Evolutionary conservation across 2,329 filamentous ascomycete genomes (phyloP).

Genomic region (Aspergillus ibericus): DNA sequence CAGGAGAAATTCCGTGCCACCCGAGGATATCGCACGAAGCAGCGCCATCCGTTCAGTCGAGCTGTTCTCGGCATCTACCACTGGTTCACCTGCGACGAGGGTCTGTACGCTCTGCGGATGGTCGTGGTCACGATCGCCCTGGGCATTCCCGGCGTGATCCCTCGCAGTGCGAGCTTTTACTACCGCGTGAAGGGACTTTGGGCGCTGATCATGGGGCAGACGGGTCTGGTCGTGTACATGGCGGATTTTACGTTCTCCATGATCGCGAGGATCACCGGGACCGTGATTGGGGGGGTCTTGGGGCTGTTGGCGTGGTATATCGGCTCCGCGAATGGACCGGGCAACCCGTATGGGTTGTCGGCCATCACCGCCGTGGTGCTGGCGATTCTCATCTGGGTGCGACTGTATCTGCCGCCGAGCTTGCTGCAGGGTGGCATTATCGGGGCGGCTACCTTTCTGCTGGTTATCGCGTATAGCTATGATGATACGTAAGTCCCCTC

Average conservation of each 20-base stretch:
- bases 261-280: slow-evolving; percentile 44
- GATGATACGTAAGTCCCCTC: slow-evolving; percentile 42
- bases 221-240: slow-evolving; percentile 50
- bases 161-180: slow-evolving; percentile 49
- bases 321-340: slow-evolving; percentile 49
- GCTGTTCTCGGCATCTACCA: slow-evolving; percentile 33
- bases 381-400: slow-evolving; percentile 35
- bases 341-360: slow-evolving; percentile 53
- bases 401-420: slow-evolving; percentile 35
- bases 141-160: slow-evolving; percentile 45
- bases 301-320: slow-evolving; percentile 55
- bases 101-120: slow-evolving; percentile 51
- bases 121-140: slow-evolving; percentile 49
- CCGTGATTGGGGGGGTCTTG: slow-evolving; percentile 49
- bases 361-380: slow-evolving; percentile 40
- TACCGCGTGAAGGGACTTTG: slow-evolving; percentile 55
- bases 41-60: slow-evolving; percentile 30
- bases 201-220: slow-evolving; percentile 55
- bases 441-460: slow-evolving; percentile 45
- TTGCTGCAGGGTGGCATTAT: slow-evolving; percentile 38
- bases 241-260: slow-evolving; percentile 53
- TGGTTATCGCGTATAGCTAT: slow-evolving; percentile 52
- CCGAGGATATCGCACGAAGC: slow-evolving; percentile 29
- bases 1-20: slow-evolving; percentile 41
- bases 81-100: slow-evolving; percentile 39